Evolutionary conservation across 495 filamentous ascomycete genomes (phyloP), one percentile per base, ranked within the genome.

Genomic region (Penicillium argentinense): DNA sequence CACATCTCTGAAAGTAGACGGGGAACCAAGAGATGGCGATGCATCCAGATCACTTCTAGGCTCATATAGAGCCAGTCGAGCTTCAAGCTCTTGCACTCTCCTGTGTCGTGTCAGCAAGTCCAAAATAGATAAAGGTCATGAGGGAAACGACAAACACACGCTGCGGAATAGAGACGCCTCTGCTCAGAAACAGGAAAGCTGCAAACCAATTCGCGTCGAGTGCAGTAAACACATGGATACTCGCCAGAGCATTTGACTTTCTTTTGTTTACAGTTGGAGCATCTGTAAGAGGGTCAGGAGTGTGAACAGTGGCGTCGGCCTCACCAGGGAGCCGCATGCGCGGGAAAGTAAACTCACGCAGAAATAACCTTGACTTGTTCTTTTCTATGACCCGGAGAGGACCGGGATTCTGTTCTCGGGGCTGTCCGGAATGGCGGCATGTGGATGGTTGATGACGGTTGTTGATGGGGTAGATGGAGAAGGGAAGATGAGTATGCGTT

Each of bases 211-310:
- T 25, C 38, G 4, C 45, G 39, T 5, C 33, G 38, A 2, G 27
- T 27, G 17, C 45, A 49, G 4, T 34, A 42, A 9, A 14, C 28
- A 27, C 45, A 49, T 9, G 45, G 45, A 18, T 47, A 47, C 12
- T 28, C 34, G 3, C 36, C 44, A 0, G 34, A 39, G 19, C 44
- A 47, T 47, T 40, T 47, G 5, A 47, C 44, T 19, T 47, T 47
- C 22, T 47, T 47, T n/a, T 11, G 19, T 26, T 47, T 47, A 36
- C 44, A 47, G 19, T 39, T 47, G 18, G 36, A 29, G n/a, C 44
- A 47, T 13, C 44, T 47, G 25, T 12, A n/a, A n/a, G n/a, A n/a
- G n/a, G n/a, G n/a, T n/a, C n/a, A n/a, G n/a, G n/a, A n/a, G n/a
- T n/a, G n/a, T n/a, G n/a, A n/a, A n/a, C n/a, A n/a, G n/a, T n/a